Conservation (phyloP, 2,329 filamentous ascomycete genomes). For the Chaetomium strumarium region DNA sequence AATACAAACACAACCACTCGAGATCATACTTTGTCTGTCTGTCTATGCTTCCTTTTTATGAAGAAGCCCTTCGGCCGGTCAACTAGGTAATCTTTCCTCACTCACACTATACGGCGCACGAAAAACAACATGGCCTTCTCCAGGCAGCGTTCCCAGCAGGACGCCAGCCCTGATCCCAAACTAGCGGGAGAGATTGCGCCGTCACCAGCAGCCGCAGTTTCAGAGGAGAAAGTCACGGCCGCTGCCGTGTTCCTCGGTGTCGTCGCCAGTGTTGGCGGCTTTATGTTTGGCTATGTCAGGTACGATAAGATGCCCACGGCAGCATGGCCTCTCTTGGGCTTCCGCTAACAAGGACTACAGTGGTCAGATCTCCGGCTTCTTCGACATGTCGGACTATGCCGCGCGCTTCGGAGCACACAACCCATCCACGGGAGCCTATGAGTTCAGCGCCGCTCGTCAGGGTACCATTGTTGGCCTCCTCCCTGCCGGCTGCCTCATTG, state of each 20-base stretch:
- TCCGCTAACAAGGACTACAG: constrained; percentile 27
- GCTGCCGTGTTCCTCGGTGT: constrained; percentile 39
- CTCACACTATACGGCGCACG: background rate
- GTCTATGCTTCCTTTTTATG: background rate
- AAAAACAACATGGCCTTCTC: constrained; percentile 5
- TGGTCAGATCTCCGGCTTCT: constrained; percentile 57
- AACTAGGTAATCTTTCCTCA: background rate
- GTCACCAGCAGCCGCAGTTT: constrained; percentile 3
- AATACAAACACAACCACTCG: background rate
- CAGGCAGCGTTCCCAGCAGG: constrained; percentile 2
- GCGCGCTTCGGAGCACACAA: constrained; percentile 45
- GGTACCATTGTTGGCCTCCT: constrained; percentile 60
- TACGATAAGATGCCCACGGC: constrained; percentile 23
- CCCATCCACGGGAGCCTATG: constrained; percentile 32
- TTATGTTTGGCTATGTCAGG: constrained; percentile 55
- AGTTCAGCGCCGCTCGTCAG: constrained; percentile 53
- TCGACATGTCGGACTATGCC: constrained; percentile 53
- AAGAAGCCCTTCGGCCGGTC: background rate
- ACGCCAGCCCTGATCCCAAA: background rate
- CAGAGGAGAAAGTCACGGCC: constrained; percentile 22
- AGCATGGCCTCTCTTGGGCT: background rate
- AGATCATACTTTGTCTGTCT: background rate
- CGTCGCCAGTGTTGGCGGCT: constrained; percentile 49
- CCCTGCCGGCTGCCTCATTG: constrained; percentile 54
- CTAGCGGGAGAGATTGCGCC: background rate